These are phyloP conservation scores for Cladosporium colombiae DNA, from an alignment of 2,329 filamentous ascomycete species.

Conservation along the genomic window DNA sequence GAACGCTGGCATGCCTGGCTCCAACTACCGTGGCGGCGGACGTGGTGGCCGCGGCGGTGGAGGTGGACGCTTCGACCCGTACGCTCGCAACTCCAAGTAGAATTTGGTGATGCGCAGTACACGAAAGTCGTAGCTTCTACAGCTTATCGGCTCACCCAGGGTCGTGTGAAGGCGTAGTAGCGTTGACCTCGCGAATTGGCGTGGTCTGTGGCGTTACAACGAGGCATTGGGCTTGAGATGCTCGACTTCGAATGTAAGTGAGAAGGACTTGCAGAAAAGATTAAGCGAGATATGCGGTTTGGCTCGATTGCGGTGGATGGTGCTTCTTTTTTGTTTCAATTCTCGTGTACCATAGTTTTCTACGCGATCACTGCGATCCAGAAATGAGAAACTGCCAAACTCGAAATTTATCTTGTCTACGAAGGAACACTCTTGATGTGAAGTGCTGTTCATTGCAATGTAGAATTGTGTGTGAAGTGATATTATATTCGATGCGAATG, in stretches of 20 bases:
- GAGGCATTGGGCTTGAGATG: neutral
- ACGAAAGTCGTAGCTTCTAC: neutral
- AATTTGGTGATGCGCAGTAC: conserved; percentile 1
- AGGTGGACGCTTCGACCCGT: conserved; percentile 68
- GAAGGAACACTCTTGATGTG: neutral
- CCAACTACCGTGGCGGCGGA: conserved; percentile 90
- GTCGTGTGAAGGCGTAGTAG: too few relatives aligned
- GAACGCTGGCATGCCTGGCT: conserved; percentile 87
- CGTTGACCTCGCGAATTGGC: neutral
- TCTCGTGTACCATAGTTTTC: conserved; percentile 4
- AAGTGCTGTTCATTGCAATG: neutral
- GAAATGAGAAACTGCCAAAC: neutral
- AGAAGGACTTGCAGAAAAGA: neutral
- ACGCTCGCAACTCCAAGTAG: conserved; percentile 48
- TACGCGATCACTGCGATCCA: neutral
- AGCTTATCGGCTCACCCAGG: too few relatives aligned
- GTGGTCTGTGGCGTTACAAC: neutral
- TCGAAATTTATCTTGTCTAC: neutral
- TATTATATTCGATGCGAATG: neutral
- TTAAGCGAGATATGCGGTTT: neutral
- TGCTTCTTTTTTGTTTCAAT: neutral
- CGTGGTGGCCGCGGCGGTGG: conserved; percentile 64
- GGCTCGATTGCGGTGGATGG: neutral
- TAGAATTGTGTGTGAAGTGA: neutral
- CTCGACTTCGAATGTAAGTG: neutral